These are phyloP conservation scores for Cynara cardunculus DNA, from an alignment of 129 eudicot genomes.

Conservation along the genomic window DNA sequence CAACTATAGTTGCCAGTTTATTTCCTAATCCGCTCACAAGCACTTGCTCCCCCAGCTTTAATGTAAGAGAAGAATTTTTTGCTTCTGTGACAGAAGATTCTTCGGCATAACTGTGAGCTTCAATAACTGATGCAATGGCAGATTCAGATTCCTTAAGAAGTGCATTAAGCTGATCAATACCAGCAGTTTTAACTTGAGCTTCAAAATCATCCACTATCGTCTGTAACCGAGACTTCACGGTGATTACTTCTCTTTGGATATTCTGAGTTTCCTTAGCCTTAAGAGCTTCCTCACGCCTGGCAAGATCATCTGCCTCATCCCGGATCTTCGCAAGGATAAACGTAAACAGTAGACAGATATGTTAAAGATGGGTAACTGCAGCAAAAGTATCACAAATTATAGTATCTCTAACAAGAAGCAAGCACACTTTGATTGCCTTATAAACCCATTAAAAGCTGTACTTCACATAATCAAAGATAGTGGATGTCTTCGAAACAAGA, in stretches of 20 bases:
- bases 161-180: conserved; percentile 43
- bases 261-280: conserved; percentile 68
- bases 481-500: no score
- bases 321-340: conserved; percentile 41
- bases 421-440: background rate
- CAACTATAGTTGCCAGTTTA: conserved; percentile 71
- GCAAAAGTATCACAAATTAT: background rate
- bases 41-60: conserved; percentile 70
- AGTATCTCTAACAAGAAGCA: background rate
- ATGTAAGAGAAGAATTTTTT: conserved; percentile 28
- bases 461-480: no score
- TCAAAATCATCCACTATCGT: conserved; percentile 56
- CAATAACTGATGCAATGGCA: conserved; percentile 56
- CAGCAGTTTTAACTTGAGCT: conserved; percentile 37
- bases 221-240: conserved; percentile 53
- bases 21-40: conserved; percentile 59
- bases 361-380: conserved; percentile 2
- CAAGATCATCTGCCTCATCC: conserved; percentile 76
- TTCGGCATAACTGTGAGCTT: conserved; percentile 41
- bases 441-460: no score
- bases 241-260: conserved; percentile 40
- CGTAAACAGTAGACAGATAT: conserved; percentile 8
- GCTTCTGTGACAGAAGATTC: conserved; percentile 29
- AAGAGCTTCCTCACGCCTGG: conserved; percentile 59
- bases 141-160: conserved; percentile 73